These are phyloP conservation scores for Globisporangium spinosum DNA, from an alignment of 352 stramenopile genomes.

Conservation along the genomic window DNA sequence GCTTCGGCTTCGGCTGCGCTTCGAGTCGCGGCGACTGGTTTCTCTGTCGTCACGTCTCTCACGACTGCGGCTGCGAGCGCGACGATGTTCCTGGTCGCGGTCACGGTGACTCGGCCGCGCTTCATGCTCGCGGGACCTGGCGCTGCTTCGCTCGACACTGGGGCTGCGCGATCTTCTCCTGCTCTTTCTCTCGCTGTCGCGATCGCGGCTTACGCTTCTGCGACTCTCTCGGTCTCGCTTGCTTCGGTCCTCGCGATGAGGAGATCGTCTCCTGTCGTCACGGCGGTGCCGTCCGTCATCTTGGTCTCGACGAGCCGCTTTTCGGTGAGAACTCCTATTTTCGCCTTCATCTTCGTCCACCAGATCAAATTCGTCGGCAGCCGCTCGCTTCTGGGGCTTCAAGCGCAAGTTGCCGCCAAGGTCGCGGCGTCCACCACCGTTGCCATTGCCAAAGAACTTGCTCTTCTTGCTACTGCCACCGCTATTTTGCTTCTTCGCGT, in stretches of 20 bases:
- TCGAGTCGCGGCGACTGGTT: constrained; percentile 14
- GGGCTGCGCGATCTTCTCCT: constrained; percentile 8
- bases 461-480: constrained; percentile 3
- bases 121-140: constrained; percentile 7
- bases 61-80: constrained; percentile 18
- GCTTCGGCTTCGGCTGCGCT: constrained; percentile 23
- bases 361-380: constrained; percentile 15
- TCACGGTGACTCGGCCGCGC: background rate
- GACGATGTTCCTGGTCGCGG: constrained; percentile 4
- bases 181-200: constrained; percentile 3
- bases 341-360: constrained; percentile 15
- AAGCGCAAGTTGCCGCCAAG: constrained; percentile 27
- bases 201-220: constrained; percentile 11
- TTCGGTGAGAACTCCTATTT: background rate
- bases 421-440: background rate
- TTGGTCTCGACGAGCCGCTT: background rate
- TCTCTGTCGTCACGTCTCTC: constrained; percentile 15
- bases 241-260: constrained; percentile 8
- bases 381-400: constrained; percentile 30
- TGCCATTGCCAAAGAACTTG: constrained; percentile 23
- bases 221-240: background rate
- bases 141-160: constrained; percentile 1
- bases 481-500: background rate
- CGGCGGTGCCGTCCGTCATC: constrained; percentile 3
- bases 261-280: constrained; percentile 14